These are phyloP conservation scores for Pyrenophora tritici-repentis DNA, from an alignment of 2,329 filamentous ascomycete species.

Conservation along the genomic window DNA sequence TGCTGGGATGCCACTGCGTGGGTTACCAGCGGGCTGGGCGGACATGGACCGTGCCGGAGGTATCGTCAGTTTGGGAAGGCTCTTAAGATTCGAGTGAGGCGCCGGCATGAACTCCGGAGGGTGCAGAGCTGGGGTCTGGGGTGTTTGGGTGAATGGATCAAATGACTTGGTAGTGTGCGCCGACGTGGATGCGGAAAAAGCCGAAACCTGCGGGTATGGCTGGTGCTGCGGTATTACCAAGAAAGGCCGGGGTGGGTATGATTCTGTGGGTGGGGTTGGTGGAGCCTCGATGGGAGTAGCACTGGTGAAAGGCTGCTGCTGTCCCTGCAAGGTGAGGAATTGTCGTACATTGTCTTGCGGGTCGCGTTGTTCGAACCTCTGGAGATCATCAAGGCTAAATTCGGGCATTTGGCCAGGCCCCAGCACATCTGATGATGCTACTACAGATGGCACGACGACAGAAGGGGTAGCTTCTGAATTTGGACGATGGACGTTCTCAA, in stretches of 20 bases:
- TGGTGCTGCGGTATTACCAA: slow-evolving; percentile 37
- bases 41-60: slow-evolving; percentile 51
- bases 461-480: slow-evolving; percentile 72
- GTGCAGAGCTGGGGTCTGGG: slow-evolving; percentile 40
- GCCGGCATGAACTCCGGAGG: slow-evolving; percentile 49
- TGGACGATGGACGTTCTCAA: slow-evolving; percentile 64
- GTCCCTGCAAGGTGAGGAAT: slow-evolving; percentile 84
- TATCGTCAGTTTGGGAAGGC: slow-evolving; percentile 62
- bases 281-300: slow-evolving; percentile 66
- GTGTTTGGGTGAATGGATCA: slow-evolving; percentile 26
- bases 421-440: slow-evolving; percentile 89
- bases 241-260: slow-evolving; percentile 46
- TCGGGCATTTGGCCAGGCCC: slow-evolving; percentile 70
- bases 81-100: slow-evolving; percentile 58
- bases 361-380: slow-evolving; percentile 71
- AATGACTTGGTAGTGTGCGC: slow-evolving; percentile 40
- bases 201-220: slow-evolving; percentile 35
- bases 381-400: slow-evolving; percentile 74
- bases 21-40: slow-evolving; percentile 36
- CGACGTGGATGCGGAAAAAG: slow-evolving; percentile 45
- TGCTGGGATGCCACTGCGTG: slow-evolving; percentile 31
- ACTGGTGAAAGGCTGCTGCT: slow-evolving; percentile 63
- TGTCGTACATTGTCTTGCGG: slow-evolving; percentile 92
- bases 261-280: slow-evolving; percentile 47
- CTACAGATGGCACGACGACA: slow-evolving; percentile 62